Percentiles rank a stretch among this genome's conserved stretches.
These are phyloP conservation scores for Tetrapisispora pingtungensis DNA, from an alignment of 805 yeast genomes.

Conservation along the genomic window DNA sequence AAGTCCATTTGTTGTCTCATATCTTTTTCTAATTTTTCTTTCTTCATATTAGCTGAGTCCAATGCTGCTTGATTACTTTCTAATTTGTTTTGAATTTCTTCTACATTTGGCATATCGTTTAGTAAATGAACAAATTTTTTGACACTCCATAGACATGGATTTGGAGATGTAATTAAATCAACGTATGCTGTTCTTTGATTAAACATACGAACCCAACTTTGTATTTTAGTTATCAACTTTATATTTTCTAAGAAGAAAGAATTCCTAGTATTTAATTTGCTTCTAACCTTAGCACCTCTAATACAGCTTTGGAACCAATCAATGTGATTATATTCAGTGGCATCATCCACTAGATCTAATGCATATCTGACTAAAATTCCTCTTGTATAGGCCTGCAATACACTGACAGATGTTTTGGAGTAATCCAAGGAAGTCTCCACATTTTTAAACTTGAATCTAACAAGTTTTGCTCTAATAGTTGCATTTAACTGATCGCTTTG, in stretches of 20 bases:
- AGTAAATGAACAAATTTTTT: constrained; percentile 66
- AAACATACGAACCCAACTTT: constrained; percentile 59
- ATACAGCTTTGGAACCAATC: constrained; percentile 42
- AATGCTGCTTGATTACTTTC: constrained; percentile 60
- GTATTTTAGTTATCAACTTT: constrained; percentile 58
- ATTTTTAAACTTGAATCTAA: constrained; percentile 1
- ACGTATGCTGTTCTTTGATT: constrained; percentile 65
- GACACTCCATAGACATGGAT: constrained; percentile 72
- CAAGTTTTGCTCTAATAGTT: constrained; percentile 6
- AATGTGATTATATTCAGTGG: constrained; percentile 36
- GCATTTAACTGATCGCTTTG: constrained; percentile 7
- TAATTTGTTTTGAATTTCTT: constrained; percentile 61
- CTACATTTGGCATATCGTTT: constrained; percentile 62
- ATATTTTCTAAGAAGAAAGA: constrained; percentile 46
- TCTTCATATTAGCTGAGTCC: constrained; percentile 55
- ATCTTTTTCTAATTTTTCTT: constrained; percentile 62
- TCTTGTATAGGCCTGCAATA: constrained; percentile 49
- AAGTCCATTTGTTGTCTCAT: constrained; percentile 72
- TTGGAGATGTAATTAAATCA: constrained; percentile 53
- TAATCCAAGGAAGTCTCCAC: neutral
- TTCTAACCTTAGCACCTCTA: constrained; percentile 41
- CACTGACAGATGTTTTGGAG: constrained; percentile 23
- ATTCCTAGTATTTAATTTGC: constrained; percentile 25
- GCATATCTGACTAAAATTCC: constrained; percentile 55
- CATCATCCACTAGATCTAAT: constrained; percentile 44